A percentile compares a stretch with the other conserved stretches of the same genome.
These are phyloP conservation scores for Nannizziopsis barbatae DNA, from an alignment of 2,329 filamentous ascomycete genomes.

Conservation along the genomic window DNA sequence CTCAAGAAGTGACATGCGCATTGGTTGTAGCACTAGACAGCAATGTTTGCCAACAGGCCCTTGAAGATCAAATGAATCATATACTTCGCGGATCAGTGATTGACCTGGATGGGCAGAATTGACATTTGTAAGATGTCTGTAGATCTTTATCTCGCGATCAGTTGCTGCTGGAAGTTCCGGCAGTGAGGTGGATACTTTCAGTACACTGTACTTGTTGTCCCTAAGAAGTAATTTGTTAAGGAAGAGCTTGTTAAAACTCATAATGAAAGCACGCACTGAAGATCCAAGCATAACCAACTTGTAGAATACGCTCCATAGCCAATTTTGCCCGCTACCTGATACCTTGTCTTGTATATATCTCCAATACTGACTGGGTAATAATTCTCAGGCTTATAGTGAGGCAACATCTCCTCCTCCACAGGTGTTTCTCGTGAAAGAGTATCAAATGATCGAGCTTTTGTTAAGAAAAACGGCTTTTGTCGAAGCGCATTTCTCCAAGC, in stretches of 20 bases:
- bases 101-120: slow-evolving; percentile 8
- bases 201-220: slow-evolving; percentile 21
- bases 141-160: slow-evolving; percentile 1
- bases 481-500: slow-evolving; percentile 2
- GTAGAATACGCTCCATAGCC: slow-evolving; percentile 21
- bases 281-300: slow-evolving; percentile 23
- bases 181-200: slow-evolving; percentile 8
- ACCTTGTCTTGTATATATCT: slow-evolving; percentile 13
- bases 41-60: slow-evolving; percentile 18
- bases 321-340: slow-evolving; percentile 16
- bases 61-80: slow-evolving; percentile 8
- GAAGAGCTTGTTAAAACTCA: neutral
- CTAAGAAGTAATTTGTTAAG: slow-evolving; percentile 10
- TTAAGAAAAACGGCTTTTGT: slow-evolving; percentile 1
- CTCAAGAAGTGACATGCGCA: slow-evolving; percentile 25
- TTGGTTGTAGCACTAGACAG: slow-evolving; percentile 25
- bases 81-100: slow-evolving; percentile 1
- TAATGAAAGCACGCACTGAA: slow-evolving; percentile 18
- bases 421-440: slow-evolving; percentile 8
- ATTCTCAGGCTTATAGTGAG: slow-evolving; percentile 12
- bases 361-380: slow-evolving; percentile 16
- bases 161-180: neutral
- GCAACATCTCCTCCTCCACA: slow-evolving; percentile 12
- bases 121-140: slow-evolving; percentile 3
- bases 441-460: neutral